Evolutionary conservation across 2,329 filamentous ascomycete genomes (phyloP).

Genomic region (Apiospora marii): DNA sequence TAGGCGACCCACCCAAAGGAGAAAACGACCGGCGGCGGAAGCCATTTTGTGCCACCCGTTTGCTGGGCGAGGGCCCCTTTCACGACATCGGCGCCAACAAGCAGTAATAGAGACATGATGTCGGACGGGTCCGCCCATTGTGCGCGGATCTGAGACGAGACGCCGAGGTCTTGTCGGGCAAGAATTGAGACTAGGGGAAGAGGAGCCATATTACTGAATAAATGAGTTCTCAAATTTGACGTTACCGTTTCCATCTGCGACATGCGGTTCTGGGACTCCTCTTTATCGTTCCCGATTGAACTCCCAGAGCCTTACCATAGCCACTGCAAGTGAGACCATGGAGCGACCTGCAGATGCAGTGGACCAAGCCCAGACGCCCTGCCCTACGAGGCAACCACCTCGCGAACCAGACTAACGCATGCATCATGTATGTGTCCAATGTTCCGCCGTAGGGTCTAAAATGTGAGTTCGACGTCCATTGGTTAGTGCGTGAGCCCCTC

Average conservation of each 20-base stretch:
- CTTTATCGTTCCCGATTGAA: neutral
- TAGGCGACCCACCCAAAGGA: slow-evolving; percentile 14
- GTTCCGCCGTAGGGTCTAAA: neutral
- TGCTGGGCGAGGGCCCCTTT: neutral
- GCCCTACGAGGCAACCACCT: neutral
- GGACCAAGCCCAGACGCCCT: neutral
- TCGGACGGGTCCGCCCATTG: slow-evolving; percentile 33
- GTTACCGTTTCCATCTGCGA: neutral
- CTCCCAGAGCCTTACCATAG: neutral
- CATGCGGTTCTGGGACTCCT: neutral
- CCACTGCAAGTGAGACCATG: neutral
- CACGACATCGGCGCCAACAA: slow-evolving; percentile 30
- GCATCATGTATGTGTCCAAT: neutral
- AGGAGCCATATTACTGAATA: neutral
- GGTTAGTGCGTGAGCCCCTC: too few relatives aligned
- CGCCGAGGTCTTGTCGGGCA: neutral
- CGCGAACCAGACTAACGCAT: neutral
- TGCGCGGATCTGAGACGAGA: neutral
- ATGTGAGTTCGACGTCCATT: neutral
- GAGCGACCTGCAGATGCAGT: neutral
- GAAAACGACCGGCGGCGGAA: neutral
- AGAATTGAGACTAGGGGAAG: neutral
- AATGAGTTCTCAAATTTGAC: neutral
- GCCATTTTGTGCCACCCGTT: neutral
- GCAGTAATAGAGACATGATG: slow-evolving; percentile 32